Conservation (phyloP, 768 basidiomycete genomes). For the Collybia nuda region DNA sequence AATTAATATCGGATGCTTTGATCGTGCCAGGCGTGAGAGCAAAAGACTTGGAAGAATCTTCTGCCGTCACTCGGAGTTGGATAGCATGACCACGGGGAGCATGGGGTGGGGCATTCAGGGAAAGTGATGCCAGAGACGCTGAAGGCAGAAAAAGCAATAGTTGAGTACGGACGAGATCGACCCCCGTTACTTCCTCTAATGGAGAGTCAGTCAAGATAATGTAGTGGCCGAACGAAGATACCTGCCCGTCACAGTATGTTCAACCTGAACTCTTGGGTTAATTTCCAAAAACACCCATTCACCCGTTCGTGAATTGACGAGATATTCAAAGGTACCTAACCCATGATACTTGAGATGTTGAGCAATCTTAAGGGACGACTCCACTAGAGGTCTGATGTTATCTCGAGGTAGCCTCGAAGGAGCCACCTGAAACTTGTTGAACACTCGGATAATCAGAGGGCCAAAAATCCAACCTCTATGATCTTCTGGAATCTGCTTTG, state of each 20-base stretch:
- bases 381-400: conserved; percentile 63
- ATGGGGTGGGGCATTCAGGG: conserved; percentile 66
- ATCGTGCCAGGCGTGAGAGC: conserved; percentile 86
- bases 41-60: conserved; percentile 75
- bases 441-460: neutral
- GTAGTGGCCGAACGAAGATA: neutral
- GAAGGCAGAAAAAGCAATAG: conserved; percentile 79
- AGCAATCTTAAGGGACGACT: conserved; percentile 79
- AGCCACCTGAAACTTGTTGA: conserved; percentile 35
- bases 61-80: conserved; percentile 89
- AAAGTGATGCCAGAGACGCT: conserved; percentile 70
- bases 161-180: conserved; percentile 88
- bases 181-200: conserved; percentile 83
- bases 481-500: conserved; percentile 68
- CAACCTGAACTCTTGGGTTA: conserved; percentile 76
- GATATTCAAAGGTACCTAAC: conserved; percentile 88
- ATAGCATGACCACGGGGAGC: conserved; percentile 76
- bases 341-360: conserved; percentile 76
- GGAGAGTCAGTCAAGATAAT: neutral
- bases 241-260: conserved; percentile 86
- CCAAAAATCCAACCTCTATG: conserved; percentile 57
- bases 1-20: conserved; percentile 61
- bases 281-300: conserved; percentile 67
- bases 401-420: conserved; percentile 79
- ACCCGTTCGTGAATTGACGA: conserved; percentile 69